Base-by-base conservation (phyloP, 345 rosid genomes). In the Cardamine occulta region DNA sequence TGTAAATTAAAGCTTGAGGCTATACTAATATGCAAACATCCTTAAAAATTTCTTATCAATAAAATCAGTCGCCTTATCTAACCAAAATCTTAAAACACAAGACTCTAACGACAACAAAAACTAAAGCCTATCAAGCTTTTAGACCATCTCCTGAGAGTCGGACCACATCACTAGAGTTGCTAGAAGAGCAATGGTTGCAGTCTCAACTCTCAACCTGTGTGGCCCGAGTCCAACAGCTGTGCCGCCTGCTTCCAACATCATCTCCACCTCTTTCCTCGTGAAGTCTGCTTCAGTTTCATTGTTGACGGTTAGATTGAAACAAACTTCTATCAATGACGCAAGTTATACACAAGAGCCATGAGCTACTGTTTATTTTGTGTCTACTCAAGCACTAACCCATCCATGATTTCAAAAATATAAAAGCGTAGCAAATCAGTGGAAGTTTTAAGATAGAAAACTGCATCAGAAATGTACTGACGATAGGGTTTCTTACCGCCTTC, bases 141-240 rank as follows among this genome's bases (percentile, higher is more conserved):
- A 57, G 62, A 19, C 34, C 58, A 18, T 39, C 63, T 85, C 80
- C 74, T 77, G 86, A 66, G 90, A 78, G 64, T 90, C 91, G 2
- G 97, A 90, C 95, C 93, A 94, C 82, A 90, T 73, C 88, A 89
- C 91, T 62, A 91, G 79, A 32, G 91, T 87, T 40, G 95, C 88
- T 61, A 91, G 66, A 79, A 91, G 89, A 61, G 93, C 91, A 64
- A 90, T 75, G 64, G 96, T 87, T 49, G 97, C 97, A 24, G 98
- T 91, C 88, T 94, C 98, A 63, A 91, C 96, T 65, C 96, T 88
- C 59, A 91, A 79, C 13, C 95, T 86, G 71, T 87, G 93, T 19
- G 91, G 91, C 23, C 90, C 97, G 2, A 88, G 97, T 71, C 98
- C 92, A 58, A 94, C 87, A 7, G 90, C 82, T 54, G 71, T 86